A percentile compares a stretch with the other conserved stretches of the same genome.
phyloP scores from a whole-genome alignment of 2,329 filamentous ascomycete genomes.

The Fusarium denticulatum region DNA sequence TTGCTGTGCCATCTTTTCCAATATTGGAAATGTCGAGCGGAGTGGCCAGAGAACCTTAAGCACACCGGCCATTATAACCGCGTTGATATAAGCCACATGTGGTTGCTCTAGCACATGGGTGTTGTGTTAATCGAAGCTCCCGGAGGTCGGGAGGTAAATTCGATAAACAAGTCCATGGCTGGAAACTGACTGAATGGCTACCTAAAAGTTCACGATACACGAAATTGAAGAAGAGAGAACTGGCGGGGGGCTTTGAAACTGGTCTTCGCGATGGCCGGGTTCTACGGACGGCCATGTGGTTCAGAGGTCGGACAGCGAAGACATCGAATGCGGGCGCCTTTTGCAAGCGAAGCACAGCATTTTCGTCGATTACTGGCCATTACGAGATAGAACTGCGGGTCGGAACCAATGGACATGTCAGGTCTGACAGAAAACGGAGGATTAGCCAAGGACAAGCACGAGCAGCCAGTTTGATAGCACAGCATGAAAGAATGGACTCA shows the following conservation, averaged over 20 bases:
- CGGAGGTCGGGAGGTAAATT: background rate
- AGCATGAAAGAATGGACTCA: constrained; percentile 27
- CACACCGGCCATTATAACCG: constrained; percentile 1
- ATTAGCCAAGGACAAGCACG: constrained; percentile 21
- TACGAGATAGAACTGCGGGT: constrained; percentile 26
- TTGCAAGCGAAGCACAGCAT: constrained; percentile 27
- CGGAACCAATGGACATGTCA: constrained; percentile 29
- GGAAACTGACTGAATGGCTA: background rate
- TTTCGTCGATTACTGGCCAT: constrained; percentile 22
- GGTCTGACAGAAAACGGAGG: constrained; percentile 9
- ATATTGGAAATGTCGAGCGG: constrained; percentile 23
- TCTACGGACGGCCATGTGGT: constrained; percentile 30
- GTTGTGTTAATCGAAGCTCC: constrained; percentile 17
- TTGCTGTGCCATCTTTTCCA: constrained; percentile 12
- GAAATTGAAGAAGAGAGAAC: background rate
- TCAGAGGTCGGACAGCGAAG: constrained; percentile 7
- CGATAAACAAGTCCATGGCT: constrained; percentile 13
- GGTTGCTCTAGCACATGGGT: constrained; percentile 24
- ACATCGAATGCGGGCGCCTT: constrained; percentile 14
- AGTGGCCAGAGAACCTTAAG: constrained; percentile 16
- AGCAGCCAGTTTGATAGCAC: constrained; percentile 21
- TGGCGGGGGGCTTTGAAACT: background rate
- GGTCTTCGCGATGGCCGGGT: constrained; percentile 22
- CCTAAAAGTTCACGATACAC: constrained; percentile 7
- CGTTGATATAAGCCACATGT: constrained; percentile 23